phyloP scores from a whole-genome alignment of 2,329 filamentous ascomycete species.

The Beauveria sp. region DNA sequence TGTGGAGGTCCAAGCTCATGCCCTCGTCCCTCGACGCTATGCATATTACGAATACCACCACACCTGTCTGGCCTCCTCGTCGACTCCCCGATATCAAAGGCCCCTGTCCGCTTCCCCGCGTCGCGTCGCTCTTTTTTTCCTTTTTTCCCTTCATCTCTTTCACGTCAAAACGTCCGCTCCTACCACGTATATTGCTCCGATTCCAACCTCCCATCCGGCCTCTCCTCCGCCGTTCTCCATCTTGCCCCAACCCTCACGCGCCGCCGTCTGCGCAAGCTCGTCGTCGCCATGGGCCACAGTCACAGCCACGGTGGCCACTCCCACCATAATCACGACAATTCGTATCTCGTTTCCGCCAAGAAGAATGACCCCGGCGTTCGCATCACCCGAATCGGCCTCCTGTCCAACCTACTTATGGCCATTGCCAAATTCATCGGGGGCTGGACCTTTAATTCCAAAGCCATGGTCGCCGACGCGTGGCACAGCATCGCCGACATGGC shows the following conservation, averaged over 20 bases:
- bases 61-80: neutral
- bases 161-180: neutral
- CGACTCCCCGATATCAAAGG: neutral
- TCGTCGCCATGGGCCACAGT: conserved; percentile 23
- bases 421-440: conserved; percentile 87
- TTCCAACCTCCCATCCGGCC: neutral
- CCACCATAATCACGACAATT: conserved; percentile 84
- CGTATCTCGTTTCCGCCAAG: conserved; percentile 84
- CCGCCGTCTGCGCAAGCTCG: conserved; percentile 8
- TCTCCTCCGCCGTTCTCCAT: conserved; percentile 12
- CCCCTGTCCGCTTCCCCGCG: neutral
- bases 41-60: conserved; percentile 2
- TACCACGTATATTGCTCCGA: conserved; percentile 6
- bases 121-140: neutral
- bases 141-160: neutral
- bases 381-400: conserved; percentile 49
- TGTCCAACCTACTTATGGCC: conserved; percentile 92
- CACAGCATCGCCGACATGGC: conserved; percentile 93
- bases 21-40: neutral
- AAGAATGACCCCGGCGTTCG: conserved; percentile 62
- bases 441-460: conserved; percentile 90
- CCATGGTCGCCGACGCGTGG: conserved; percentile 87
- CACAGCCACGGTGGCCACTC: conserved; percentile 27
- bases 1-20: neutral
- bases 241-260: conserved; percentile 17